Evolutionary conservation across 108 stramenopile genomes (phyloP), one percentile per base, ranked within the genome.

Genomic region (Epipyxis sp.): DNA sequence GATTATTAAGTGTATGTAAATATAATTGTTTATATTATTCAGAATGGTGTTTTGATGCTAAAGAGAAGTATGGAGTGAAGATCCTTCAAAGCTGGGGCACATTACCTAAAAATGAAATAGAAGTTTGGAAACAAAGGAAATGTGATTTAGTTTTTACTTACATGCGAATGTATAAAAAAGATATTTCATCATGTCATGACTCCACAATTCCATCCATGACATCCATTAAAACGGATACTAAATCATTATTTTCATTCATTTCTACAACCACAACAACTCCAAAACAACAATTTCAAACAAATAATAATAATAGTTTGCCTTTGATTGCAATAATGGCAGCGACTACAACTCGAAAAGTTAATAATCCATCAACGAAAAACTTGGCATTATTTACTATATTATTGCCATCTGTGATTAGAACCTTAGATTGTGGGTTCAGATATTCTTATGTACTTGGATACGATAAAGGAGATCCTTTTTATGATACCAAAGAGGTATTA

Each of bases 401-500:
- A 32, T 83, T 87, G 16, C 86, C 86, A 0, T 87, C 86, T 32
- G n/a, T 87, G 20, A 76, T 40, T 0, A 59, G 74, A 1, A 83
- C 86, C 44, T 76, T 83, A 27, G 86, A 87, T 40, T 87, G 86
- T 77, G 86, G 85, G 44, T 85, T 83, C 34, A 54, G 77, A 32
- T 87, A 85, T 41, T 20, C 67, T 30, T 74, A 76, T 40, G 83
- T 87, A 35, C 59, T 87, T 0, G 86, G 85, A 27, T 87, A 85
- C 68, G 86, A 87, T 54, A 37, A 58, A 1, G 86, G 86, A 0
- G 86, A 87, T 77, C 40, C 29, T 30, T 87, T 83, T 30, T 87
- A 81, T 68, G 86, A 87, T 43, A 69, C 62, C 16, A 20, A 37
- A 68, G 65, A 68, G 65, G 65, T 68, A 57, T 20, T 57, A 20